phyloP scores from a whole-genome alignment of 768 basidiomycete genomes.

The Imleria badia region DNA sequence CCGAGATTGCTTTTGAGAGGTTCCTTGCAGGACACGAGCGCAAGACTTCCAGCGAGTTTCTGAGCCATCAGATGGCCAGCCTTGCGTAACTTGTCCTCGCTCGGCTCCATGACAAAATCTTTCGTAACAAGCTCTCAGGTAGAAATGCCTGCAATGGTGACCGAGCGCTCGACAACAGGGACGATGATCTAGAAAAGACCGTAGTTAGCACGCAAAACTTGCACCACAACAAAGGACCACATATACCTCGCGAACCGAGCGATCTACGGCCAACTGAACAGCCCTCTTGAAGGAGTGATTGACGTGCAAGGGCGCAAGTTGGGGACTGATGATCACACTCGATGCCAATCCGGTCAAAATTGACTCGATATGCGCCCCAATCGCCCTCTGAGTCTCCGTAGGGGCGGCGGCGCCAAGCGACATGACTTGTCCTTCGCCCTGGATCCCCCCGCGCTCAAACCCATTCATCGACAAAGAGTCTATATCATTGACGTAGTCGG shows the following conservation, averaged over 20 bases:
- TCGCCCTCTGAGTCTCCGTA: slow-evolving; percentile 62
- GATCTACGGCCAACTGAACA: slow-evolving; percentile 86
- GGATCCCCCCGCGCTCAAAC: slow-evolving; percentile 55
- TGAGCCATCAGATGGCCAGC: slow-evolving; percentile 97
- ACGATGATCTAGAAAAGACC: slow-evolving; percentile 70
- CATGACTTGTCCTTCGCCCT: slow-evolving; percentile 58
- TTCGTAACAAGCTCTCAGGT: slow-evolving; percentile 93
- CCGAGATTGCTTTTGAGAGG: slow-evolving; percentile 91
- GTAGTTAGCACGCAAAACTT: neutral
- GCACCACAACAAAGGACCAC: neutral
- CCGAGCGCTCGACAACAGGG: slow-evolving; percentile 96
- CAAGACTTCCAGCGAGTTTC: slow-evolving; percentile 93
- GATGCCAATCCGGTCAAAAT: slow-evolving; percentile 71
- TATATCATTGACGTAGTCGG: slow-evolving; percentile 79
- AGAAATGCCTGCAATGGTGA: slow-evolving; percentile 97
- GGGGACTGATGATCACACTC: slow-evolving; percentile 74
- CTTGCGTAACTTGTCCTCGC: slow-evolving; percentile 86
- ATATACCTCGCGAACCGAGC: slow-evolving; percentile 88
- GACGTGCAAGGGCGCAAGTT: slow-evolving; percentile 68
- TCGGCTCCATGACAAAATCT: slow-evolving; percentile 92
- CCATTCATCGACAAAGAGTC: slow-evolving; percentile 75
- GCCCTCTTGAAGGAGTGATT: slow-evolving; percentile 89
- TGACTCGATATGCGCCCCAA: slow-evolving; percentile 78
- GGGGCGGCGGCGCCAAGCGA: slow-evolving; percentile 59
- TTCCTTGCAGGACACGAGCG: slow-evolving; percentile 97